Evolutionary conservation across 352 stramenopile genomes (phyloP), one percentile per base, ranked within the genome.

Genomic region (Pythium oligandrum): DNA sequence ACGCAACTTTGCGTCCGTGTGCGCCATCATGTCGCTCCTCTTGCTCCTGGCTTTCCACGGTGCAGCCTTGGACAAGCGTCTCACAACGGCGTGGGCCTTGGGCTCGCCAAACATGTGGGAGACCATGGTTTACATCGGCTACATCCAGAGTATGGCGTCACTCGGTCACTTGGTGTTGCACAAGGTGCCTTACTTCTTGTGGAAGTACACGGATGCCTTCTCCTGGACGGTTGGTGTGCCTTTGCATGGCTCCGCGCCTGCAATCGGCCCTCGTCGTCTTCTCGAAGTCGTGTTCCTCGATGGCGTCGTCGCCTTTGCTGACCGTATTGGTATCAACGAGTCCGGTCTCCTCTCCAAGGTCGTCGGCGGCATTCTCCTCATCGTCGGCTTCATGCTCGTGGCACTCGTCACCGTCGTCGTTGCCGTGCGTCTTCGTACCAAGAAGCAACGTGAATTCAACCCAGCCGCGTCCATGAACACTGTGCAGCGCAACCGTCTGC

Each of bases 41-140:
- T 51, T 69, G 4, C 37, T 69, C 37, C 30, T 69, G 11, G 35
- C 48, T 35, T 61, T 59, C 36, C 57, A 69, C 26, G 33, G 38
- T 2, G 12, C 63, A 6, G 50, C 61, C 2, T 33, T 61, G 9
- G 61, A 69, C 43, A 34, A 50, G 12, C 52, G 44, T 6, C 54
- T 61, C 35, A 46, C 55, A 10, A 56, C 50, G 51, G 53, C 44
- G 4, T 8, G 44, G 1, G 30, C 51, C 30, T 17, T 34, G 8
- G 52, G 46, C 44, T n/a, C 59, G 5, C 66, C 66, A 9, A 75
- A 70, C 42, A 61, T 54, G 40, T 75, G 66, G 66, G 66, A 75
- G 40, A 61, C 71, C 37, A 44, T 64, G 0, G 42, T 67, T 10
- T 71, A 64, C 52, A 48, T 59, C 9, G 49, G 40, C 9, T 75